Evolutionary conservation across 768 basidiomycete species (phyloP).

Genomic region (Lactarius psammicola): DNA sequence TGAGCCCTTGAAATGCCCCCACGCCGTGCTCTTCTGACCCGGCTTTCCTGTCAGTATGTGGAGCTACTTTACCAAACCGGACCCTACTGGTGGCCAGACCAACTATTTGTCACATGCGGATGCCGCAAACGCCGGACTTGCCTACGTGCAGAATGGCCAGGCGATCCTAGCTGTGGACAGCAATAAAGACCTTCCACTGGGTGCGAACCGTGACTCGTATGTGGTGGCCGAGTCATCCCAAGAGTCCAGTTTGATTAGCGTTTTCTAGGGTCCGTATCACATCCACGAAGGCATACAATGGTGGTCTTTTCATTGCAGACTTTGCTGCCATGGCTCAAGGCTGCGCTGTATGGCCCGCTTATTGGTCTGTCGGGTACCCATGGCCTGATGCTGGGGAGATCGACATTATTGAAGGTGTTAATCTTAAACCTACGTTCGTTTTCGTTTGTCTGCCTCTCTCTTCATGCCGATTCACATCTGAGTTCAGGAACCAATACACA

Average conservation of each 20-base stretch:
- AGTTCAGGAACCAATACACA: conserved; percentile 13
- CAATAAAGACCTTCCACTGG: conserved; percentile 8
- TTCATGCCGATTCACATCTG: neutral
- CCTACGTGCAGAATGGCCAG: conserved; percentile 14
- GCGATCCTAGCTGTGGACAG: conserved; percentile 19
- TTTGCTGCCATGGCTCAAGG: conserved; percentile 34
- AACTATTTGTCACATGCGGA: conserved; percentile 12
- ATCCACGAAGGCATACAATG: conserved; percentile 32
- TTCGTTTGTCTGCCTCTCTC: neutral
- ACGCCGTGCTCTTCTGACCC: neutral
- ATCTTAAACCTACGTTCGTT: neutral
- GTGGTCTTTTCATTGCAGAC: conserved; percentile 37
- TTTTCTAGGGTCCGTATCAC: conserved; percentile 33
- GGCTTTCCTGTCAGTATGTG: conserved; percentile 3
- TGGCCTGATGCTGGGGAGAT: conserved; percentile 38
- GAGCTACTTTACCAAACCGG: neutral
- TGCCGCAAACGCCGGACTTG: conserved; percentile 8
- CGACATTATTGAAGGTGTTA: conserved; percentile 36
- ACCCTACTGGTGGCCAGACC: conserved; percentile 15
- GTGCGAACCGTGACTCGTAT: conserved; percentile 16
- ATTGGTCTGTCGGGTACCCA: conserved; percentile 27
- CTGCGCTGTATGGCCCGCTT: conserved; percentile 36
- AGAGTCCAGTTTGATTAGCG: neutral
- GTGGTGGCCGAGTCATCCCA: neutral
- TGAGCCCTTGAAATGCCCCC: neutral